Percentiles rank a stretch among this genome's conserved stretches.
Conservation (phyloP, 202 grass and related monocot species). For the Setaria italica region DNA sequence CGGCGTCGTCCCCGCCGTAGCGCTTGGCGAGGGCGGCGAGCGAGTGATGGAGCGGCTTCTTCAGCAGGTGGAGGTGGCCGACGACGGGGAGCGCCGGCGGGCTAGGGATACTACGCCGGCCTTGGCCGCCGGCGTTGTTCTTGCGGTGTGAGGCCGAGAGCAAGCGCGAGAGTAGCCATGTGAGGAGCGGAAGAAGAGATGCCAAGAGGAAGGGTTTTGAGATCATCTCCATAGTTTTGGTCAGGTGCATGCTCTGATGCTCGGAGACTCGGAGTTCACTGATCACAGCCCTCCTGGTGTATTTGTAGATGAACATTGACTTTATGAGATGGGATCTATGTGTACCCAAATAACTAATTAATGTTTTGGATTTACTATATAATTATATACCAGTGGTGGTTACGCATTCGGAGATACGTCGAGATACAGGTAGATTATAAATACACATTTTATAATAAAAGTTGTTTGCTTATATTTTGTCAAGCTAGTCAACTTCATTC, state of each 20-base stretch:
- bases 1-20: slow-evolving; percentile 21
- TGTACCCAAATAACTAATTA: background rate
- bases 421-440: too few relatives aligned
- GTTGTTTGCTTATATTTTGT: too few relatives aligned
- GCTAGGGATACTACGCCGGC: slow-evolving; percentile 45
- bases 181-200: slow-evolving; percentile 50
- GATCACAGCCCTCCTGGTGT: background rate
- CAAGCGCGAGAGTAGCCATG: slow-evolving; percentile 20
- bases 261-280: background rate
- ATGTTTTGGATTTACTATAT: too few relatives aligned
- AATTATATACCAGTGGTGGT: background rate
- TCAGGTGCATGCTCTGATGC: background rate
- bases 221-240: slow-evolving; percentile 1
- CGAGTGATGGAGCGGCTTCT: slow-evolving; percentile 58
- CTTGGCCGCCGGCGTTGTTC: background rate
- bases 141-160: background rate
- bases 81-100: slow-evolving; percentile 51
- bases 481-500: too few relatives aligned
- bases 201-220: slow-evolving; percentile 9
- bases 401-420: background rate
- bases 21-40: slow-evolving; percentile 47
- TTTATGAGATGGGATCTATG: background rate
- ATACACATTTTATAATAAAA: too few relatives aligned
- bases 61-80: slow-evolving; percentile 75
- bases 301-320: slow-evolving; percentile 24